Conservation (phyloP, 2,329 filamentous ascomycete genomes). For the Plenodomus biglobosus region DNA sequence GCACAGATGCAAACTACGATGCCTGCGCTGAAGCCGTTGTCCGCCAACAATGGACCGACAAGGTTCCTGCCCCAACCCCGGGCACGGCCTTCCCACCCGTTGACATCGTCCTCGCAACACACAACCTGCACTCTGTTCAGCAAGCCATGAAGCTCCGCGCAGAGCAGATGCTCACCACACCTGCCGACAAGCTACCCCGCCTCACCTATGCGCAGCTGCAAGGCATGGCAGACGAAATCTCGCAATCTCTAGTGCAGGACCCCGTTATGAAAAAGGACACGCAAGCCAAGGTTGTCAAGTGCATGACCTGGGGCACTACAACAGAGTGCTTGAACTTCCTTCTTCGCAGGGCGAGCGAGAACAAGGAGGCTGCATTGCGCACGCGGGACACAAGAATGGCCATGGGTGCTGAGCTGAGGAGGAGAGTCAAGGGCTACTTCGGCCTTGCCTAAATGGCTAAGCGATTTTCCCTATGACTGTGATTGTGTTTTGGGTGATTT, state of each 20-base stretch:
- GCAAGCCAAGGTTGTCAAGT: constrained; percentile 55
- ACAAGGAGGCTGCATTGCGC: constrained; percentile 61
- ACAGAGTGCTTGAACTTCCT: constrained; percentile 80
- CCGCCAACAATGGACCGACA: constrained; percentile 60
- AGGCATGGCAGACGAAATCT: constrained; percentile 95
- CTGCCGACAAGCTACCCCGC: constrained; percentile 29
- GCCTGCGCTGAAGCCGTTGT: constrained; percentile 68
- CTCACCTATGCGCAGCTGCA: constrained; percentile 77
- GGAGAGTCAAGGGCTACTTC: constrained; percentile 36
- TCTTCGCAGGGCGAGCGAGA: constrained; percentile 59
- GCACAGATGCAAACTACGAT: constrained; percentile 67
- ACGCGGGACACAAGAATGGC: constrained; percentile 56
- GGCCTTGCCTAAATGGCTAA: constrained; percentile 20
- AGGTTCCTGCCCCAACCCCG: constrained; percentile 49
- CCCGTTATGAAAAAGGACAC: constrained; percentile 41
- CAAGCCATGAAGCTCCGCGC: constrained; percentile 55
- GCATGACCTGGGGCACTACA: constrained; percentile 59
- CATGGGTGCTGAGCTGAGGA: constrained; percentile 54
- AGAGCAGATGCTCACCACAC: constrained; percentile 43
- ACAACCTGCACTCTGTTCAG: constrained; percentile 73
- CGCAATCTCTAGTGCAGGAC: constrained; percentile 56
- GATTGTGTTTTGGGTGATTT: background rate
- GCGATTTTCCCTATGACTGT: background rate
- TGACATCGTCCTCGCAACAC: constrained; percentile 74
- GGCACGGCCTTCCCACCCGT: constrained; percentile 47